Base-by-base conservation (phyloP, 352 stramenopile genomes). In the Phytopythium helicoides region DNA sequence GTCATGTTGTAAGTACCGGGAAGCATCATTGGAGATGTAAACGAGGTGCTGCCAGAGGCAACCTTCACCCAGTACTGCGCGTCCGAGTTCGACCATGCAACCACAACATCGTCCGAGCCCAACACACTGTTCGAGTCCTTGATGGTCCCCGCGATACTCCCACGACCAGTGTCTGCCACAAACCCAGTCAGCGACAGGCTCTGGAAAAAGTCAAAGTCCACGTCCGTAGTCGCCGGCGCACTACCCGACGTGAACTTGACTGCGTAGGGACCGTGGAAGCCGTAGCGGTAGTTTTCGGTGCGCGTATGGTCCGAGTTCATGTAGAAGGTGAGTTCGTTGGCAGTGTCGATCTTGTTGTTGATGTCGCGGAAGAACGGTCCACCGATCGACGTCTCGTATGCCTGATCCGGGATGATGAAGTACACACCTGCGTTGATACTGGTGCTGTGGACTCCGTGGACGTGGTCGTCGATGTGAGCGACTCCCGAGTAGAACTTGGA, bases 291-390 rank as follows among this genome's bases (percentile, higher is more conserved):
- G 21, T 75, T 68, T 9, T 81, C 73, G 0, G 60, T 56, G 37
- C 68, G 70, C 15, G 73, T 84, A 54, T 84, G 73, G 41, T 84
- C 73, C 47, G 73, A 84, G 60, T 81, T 77, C 65, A 84, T 73
- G 56, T 78, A 85, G 37, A 85, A 66, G 23, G 65, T 71, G 21
- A 85, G 55, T 25, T 85, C 73, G 47, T 81, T 85, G 9, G 68
- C 68, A 8, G 64, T 60, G 8, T 59, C 68, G 46, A 69, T 73
- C 59, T 85, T 65, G 62, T 81, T 85, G 58, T 85, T 85, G 54
- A 85, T 81, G 47, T 85, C 73, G 10, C 71, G 68, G 62, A 73
- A 81, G 60, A 81, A 85, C 12, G 73, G 73, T 0, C 73, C 73
- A 9, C 66, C 58, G 26, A 61, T 71, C 15, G 73, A 84, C 19